phyloP scores from a whole-genome alignment of 371 early-diverging fungal genomes.

The Conidiobolus incongruus region DNA sequence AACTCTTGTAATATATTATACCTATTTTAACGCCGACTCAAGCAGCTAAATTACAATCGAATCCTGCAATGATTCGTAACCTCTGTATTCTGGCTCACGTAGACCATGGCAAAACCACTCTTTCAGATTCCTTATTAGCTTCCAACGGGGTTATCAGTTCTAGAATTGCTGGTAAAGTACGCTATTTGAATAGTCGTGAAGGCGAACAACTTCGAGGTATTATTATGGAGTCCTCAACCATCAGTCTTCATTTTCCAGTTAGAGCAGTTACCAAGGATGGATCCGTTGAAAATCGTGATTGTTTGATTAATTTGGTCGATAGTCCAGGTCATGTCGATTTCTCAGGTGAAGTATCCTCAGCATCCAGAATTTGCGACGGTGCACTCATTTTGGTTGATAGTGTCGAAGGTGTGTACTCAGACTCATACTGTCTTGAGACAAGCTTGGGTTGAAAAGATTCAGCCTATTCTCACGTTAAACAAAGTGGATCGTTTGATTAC shows the following conservation, averaged over 20 bases:
- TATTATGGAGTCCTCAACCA: conserved; percentile 97
- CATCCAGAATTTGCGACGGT: conserved; percentile 92
- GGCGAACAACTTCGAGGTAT: conserved; percentile 99
- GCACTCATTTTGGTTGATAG: conserved; percentile 94
- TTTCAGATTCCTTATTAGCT: conserved; percentile 93
- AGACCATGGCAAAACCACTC: conserved; percentile 98
- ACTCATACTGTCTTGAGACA: conserved; percentile 89
- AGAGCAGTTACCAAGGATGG: too few relatives aligned
- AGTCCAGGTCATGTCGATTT: conserved; percentile 99
- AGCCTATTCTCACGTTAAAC: conserved; percentile 90
- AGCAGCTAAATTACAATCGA: conserved; percentile 31
- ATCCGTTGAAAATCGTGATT: conserved; percentile 19
- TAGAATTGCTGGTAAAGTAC: conserved; percentile 92
- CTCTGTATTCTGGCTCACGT: conserved; percentile 96
- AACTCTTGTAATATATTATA: conserved; percentile 13
- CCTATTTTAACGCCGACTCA: conserved; percentile 33
- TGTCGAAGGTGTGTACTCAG: conserved; percentile 97
- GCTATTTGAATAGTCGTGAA: conserved; percentile 94
- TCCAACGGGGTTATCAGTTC: conserved; percentile 94
- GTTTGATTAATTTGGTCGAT: conserved; percentile 93
- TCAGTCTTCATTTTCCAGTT: conserved; percentile 74
- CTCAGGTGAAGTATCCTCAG: conserved; percentile 88
- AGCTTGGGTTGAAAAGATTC: conserved; percentile 76
- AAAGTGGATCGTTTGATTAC: conserved; percentile 95
- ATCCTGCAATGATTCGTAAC: conserved; percentile 57